Percentiles rank a stretch among this genome's conserved stretches.
Evolutionary conservation across 2,329 filamentous ascomycete genomes (phyloP).

Genomic region (Beauveria sp.): DNA sequence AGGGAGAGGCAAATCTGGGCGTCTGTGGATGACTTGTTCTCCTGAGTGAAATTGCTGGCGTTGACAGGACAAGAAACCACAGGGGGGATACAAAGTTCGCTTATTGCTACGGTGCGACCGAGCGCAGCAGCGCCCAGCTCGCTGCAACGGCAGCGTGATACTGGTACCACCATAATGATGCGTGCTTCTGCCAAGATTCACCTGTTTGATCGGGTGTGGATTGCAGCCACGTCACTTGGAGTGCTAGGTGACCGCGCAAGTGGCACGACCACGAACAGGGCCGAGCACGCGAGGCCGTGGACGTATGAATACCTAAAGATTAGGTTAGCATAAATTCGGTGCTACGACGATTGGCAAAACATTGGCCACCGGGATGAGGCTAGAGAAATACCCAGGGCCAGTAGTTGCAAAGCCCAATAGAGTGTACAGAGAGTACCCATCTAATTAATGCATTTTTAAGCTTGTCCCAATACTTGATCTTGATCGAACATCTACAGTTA

Average conservation of each 20-base stretch:
- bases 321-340: not conserved
- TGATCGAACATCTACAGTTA: no score
- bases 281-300: not conserved
- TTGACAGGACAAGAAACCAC: not conserved
- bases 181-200: not conserved
- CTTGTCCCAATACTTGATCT: no score
- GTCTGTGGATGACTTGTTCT: constrained; percentile 33
- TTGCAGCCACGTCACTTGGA: not conserved
- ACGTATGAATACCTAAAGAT: not conserved
- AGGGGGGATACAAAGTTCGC: not conserved
- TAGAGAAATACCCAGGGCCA: not conserved
- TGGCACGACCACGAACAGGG: not conserved
- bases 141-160: not conserved
- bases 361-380: not conserved
- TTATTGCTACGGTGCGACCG: not conserved
- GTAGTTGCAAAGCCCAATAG: not conserved
- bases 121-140: not conserved
- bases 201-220: not conserved
- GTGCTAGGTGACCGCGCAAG: not conserved
- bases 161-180: not conserved
- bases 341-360: not conserved
- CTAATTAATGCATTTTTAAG: not conserved
- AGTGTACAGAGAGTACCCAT: not conserved
- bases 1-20: constrained; percentile 32
- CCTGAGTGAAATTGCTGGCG: constrained; percentile 16